Evolutionary conservation across 495 filamentous ascomycete genomes (phyloP), one percentile per base, ranked within the genome.

Genomic region (Aspergillus campestris): DNA sequence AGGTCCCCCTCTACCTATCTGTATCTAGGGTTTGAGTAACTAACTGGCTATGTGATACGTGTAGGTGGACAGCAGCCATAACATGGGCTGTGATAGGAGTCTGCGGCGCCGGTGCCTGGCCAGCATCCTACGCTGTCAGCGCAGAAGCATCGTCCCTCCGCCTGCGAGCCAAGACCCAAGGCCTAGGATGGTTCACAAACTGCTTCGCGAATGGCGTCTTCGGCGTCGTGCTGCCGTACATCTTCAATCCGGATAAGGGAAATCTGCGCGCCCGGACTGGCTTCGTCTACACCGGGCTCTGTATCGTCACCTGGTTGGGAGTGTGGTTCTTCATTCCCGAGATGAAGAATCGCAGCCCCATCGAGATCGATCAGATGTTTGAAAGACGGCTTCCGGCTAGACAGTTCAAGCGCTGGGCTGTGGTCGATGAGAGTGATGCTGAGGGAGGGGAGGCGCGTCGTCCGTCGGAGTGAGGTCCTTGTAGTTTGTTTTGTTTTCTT

Each of bases 281-380:
- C 7, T 69, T 69, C 18, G 46, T 66, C 1, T 62, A 60, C 43
- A 49, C 49, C 4, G 61, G 51, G 6, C 52, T 65, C n/a, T 56
- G 59, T 28, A 29, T 54, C 2, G 15, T 64, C 3, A 56, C 42
- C 0, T 11, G 59, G 11, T 29, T 51, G 5, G 43, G 33, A 1
- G 46, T 57, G 27, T 66, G 56, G 61, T 32, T 49, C 5, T 11
- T 47, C 30, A 50, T 68, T 6, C 65, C 65, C 0, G 65, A 68
- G 46, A 68, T 68, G 65, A 66, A 64, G 42, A 48, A 57, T 28
- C 42, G 55, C 7, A 55, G 51, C 3, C 45, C 56, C 1, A 51
- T 55, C 45, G 65, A 68, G 38, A 66, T 66, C 37, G 62, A 66
- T 45, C 51, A 49, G 0, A 61, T 69, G 64, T 69, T 67, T 47